Evolutionary conservation across 345 rosid genomes (phyloP).

Genomic region (Populus tremula): DNA sequence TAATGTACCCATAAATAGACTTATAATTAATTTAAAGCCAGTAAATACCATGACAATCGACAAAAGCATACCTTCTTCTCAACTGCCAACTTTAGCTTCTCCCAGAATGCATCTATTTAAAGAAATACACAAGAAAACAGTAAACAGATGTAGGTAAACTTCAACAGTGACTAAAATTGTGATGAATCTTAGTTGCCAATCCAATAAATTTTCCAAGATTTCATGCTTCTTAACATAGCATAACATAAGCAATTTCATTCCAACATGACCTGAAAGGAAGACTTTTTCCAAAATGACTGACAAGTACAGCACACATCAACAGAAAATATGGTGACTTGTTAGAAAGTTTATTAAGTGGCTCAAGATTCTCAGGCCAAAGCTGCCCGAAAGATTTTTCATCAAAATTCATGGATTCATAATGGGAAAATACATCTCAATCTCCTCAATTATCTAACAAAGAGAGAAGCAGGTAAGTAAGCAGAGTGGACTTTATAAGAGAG

Average conservation of each 20-base stretch:
- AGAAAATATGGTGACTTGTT: background rate
- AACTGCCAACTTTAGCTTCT: conserved; percentile 61
- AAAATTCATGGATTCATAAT: background rate
- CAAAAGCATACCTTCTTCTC: conserved; percentile 55
- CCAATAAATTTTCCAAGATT: background rate
- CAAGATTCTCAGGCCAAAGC: background rate
- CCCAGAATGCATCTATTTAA: conserved; percentile 74
- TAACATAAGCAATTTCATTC: background rate
- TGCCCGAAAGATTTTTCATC: background rate
- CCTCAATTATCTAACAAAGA: background rate
- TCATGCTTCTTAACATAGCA: background rate
- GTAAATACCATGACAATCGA: background rate
- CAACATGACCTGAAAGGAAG: background rate
- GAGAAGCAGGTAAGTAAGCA: background rate
- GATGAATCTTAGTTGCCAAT: background rate
- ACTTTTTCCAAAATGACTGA: background rate
- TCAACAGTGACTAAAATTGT: background rate
- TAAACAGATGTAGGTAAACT: background rate
- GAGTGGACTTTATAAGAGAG: background rate
- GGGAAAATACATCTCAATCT: background rate
- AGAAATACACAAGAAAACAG: conserved; percentile 9
- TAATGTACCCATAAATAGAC: background rate
- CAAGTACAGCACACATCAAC: background rate
- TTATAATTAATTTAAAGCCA: background rate
- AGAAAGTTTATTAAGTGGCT: background rate